Evolutionary conservation across 805 yeast genomes (phyloP), one percentile per base, ranked within the genome.

Genomic region (Sugiyamaella lignohabitans): DNA sequence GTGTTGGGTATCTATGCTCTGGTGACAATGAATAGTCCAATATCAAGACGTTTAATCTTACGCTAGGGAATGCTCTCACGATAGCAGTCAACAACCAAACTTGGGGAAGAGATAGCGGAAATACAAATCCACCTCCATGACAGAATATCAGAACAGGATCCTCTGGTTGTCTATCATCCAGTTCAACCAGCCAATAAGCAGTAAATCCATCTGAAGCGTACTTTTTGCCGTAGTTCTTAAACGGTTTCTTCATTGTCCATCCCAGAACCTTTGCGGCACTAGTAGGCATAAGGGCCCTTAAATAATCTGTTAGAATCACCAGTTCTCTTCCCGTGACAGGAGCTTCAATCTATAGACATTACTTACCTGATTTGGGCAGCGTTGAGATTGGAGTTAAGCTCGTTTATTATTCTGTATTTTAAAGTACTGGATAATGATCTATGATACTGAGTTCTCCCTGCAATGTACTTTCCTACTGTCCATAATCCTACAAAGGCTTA

Each of bases 51-150:
- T 49, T 42, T 35, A 51, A 34, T 22, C 50, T 29, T 16, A 38
- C 29, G 22, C 47, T 51, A 1, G 36, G 24, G 10, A 45, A 16
- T 8, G n/a, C 18, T 3, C 38, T n/a, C 30, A 45, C 40, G 3
- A 51, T 2, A 16, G 40, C 30, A 5, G 23, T 29, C 8, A 45
- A n/a, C 16, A 48, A 39, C 8, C 20, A 2, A 3, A 42, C 17
- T 11, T 42, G 43, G 2, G 42, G 36, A 3, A 16, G 27, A n/a
- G 38, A 18, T 17, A 38, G 16, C 32, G 37, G 43, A 11, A 49
- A 32, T 14, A 36, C 54, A 41, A 38, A 51, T 20, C 50, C 50
- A 3, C 54, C 54, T 3, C 54, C 54, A 37, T 51, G 54, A 43
- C 45, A 49, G 24, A 34, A 49, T 11, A 51, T 38, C 8, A 51